A percentile compares a stretch with the other conserved stretches of the same genome.
Conservation (phyloP, 352 stramenopile species). For the Plasmopara halstedii region DNA sequence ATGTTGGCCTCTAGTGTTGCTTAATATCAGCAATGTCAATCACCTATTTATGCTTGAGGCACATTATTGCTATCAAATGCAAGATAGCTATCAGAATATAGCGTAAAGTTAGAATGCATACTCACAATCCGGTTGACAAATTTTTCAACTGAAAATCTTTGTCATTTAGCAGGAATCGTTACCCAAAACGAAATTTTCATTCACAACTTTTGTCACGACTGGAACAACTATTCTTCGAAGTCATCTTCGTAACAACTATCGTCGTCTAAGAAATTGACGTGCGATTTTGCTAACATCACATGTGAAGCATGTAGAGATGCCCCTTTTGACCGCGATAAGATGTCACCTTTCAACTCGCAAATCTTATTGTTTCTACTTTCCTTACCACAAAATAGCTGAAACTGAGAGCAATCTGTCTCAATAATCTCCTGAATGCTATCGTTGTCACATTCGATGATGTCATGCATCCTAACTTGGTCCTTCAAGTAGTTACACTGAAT, state of each 20-base stretch:
- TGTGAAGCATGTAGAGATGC: slow-evolving; percentile 5
- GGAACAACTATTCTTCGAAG: slow-evolving; percentile 60
- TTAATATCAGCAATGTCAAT: too few species aligned
- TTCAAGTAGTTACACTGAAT: slow-evolving; percentile 7
- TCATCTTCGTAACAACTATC: slow-evolving; percentile 70
- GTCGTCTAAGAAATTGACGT: slow-evolving; percentile 34
- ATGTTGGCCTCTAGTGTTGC: too few species aligned
- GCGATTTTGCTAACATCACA: slow-evolving; percentile 11
- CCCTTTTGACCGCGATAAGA: slow-evolving; percentile 5
- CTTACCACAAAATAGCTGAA: neutral
- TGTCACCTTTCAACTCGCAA: neutral
- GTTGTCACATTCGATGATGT: slow-evolving; percentile 47
- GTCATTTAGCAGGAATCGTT: too few species aligned
- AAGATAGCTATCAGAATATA: too few species aligned
- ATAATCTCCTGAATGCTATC: slow-evolving; percentile 83
- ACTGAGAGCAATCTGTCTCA: slow-evolving; percentile 28
- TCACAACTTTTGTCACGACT: too few species aligned
- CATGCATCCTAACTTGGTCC: slow-evolving; percentile 21
- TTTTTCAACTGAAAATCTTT: too few species aligned
- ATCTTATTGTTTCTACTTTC: neutral
- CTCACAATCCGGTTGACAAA: too few species aligned
- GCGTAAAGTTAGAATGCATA: too few species aligned
- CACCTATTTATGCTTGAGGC: too few species aligned
- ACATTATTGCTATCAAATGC: too few species aligned
- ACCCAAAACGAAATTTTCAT: too few species aligned